These are phyloP conservation scores for Fusarium verrucosum DNA, from an alignment of 2,329 filamentous ascomycete species.

Conservation along the genomic window DNA sequence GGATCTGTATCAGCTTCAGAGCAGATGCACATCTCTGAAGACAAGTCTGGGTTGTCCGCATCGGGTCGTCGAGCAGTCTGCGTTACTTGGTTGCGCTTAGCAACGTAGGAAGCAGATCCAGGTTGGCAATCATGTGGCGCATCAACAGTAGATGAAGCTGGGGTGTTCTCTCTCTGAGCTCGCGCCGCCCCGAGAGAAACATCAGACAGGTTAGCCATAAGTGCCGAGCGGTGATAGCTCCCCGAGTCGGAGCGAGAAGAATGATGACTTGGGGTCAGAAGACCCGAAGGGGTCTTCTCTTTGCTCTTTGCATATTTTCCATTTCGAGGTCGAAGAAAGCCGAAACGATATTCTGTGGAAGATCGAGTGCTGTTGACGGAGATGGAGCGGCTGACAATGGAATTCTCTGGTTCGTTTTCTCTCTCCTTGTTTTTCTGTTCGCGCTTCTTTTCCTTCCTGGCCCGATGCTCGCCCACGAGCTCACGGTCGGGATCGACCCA, in stretches of 20 bases:
- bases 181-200: slow-evolving; percentile 16
- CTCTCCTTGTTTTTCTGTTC: slow-evolving; percentile 44
- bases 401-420: slow-evolving; percentile 22
- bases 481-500: slow-evolving; percentile 66
- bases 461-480: slow-evolving; percentile 61
- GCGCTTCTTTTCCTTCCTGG: slow-evolving; percentile 56
- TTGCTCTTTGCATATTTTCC: slow-evolving; percentile 33
- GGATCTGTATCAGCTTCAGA: slow-evolving; percentile 31
- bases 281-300: slow-evolving; percentile 37
- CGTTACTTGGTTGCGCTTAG: slow-evolving; percentile 21
- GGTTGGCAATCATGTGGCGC: slow-evolving; percentile 13
- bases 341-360: slow-evolving; percentile 52
- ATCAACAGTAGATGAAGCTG: neutral
- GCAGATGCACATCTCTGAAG: slow-evolving; percentile 29
- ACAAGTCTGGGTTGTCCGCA: slow-evolving; percentile 16
- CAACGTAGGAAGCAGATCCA: slow-evolving; percentile 24
- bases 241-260: slow-evolving; percentile 42
- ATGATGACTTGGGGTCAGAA: slow-evolving; percentile 40
- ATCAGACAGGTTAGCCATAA: slow-evolving; percentile 27
- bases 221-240: slow-evolving; percentile 39
- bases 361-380: slow-evolving; percentile 58
- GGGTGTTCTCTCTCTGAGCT: neutral
- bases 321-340: slow-evolving; percentile 56
- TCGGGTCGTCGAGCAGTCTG: slow-evolving; percentile 8
- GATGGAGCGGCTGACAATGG: slow-evolving; percentile 48